Base-by-base conservation (phyloP, 108 stramenopile genomes). In the Cyclotella cryptica region DNA sequence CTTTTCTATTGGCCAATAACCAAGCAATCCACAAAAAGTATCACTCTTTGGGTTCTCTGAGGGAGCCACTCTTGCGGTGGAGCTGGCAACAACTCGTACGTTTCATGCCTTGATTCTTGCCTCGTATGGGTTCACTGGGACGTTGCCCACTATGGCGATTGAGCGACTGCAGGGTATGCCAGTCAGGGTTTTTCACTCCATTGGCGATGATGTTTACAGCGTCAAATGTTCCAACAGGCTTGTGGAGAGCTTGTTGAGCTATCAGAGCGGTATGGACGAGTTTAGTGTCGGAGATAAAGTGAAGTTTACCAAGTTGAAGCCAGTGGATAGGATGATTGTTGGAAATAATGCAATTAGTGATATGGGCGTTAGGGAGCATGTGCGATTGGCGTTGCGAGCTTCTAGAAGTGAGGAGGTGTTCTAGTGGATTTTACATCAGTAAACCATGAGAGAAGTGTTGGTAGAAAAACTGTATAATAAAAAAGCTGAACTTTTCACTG, bases 31-130 rank as follows among this genome's bases (percentile, higher is more conserved):
- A 1, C 77, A 75, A 49, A 83, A 84, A 21, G 70, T 89, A 19
- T 85, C 80, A 45, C 59, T 94, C 14, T 91, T 94, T 78, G 93
- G 93, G 1, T 95, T 95, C 69, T 89, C 88, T 11, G 93, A 95
- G 66, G 93, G 93, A 13, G 89, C 93, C 28, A 95, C 90, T 27
- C 86, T 91, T 13, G 90, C 88, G 9, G 84, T 95, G 12, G 93
- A 95, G 52, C 67, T 95, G 42, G 69, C 86, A 52, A 95, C 93
- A 13, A 92, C 93, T 5, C 68, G 81, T 58, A 67, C 83, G 51
- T 95, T 95, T 72, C 57, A 75, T 19, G 89, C 75, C 3, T 83
- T 80, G 22, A 80, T 91, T 14, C 53, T 91, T 58, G 86, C 86
- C 29, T 83, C 89, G 24, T 95, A 92, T 70, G 93, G 93, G 0